A percentile compares a stretch with the other conserved stretches of the same genome.
These are phyloP conservation scores for Bauhinia variegata DNA, from an alignment of 306 rosid genomes.

Conservation along the genomic window DNA sequence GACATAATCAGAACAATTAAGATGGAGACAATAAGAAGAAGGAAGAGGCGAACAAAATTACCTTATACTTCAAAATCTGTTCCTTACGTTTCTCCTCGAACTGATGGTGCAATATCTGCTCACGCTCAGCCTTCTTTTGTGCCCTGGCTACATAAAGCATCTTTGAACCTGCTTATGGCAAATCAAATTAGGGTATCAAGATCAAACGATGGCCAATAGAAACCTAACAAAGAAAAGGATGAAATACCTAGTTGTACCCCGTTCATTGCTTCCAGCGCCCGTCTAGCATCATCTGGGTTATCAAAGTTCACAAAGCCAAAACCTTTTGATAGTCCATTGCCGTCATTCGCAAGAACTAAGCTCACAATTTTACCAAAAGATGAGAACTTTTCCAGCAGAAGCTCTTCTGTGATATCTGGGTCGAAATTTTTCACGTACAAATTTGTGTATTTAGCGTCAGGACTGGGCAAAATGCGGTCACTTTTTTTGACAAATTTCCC, in stretches of 20 bases:
- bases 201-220: slow-evolving; percentile 13
- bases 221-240: slow-evolving; percentile 23
- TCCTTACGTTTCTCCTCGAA: slow-evolving; percentile 84
- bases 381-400: slow-evolving; percentile 64
- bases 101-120: slow-evolving; percentile 63
- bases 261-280: slow-evolving; percentile 72
- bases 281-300: slow-evolving; percentile 74
- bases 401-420: slow-evolving; percentile 57
- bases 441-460: slow-evolving; percentile 72
- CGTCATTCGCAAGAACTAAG: slow-evolving; percentile 63
- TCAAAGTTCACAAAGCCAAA: slow-evolving; percentile 84
- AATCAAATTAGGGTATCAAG: slow-evolving; percentile 16
- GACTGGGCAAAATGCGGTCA: slow-evolving; percentile 62
- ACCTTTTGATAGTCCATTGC: slow-evolving; percentile 68
- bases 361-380: slow-evolving; percentile 74
- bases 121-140: slow-evolving; percentile 85
- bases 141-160: slow-evolving; percentile 82
- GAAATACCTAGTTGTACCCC: slow-evolving; percentile 71
- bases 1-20: slow-evolving; percentile 23
- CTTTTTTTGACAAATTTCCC: slow-evolving; percentile 67
- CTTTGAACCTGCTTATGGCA: slow-evolving; percentile 66
- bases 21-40: slow-evolving; percentile 12
- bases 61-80: slow-evolving; percentile 69
- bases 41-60: slow-evolving; percentile 32
- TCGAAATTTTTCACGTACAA: slow-evolving; percentile 83